Evolutionary conservation across 495 filamentous ascomycete genomes (phyloP).

Genomic region (Xylaria acuta): DNA sequence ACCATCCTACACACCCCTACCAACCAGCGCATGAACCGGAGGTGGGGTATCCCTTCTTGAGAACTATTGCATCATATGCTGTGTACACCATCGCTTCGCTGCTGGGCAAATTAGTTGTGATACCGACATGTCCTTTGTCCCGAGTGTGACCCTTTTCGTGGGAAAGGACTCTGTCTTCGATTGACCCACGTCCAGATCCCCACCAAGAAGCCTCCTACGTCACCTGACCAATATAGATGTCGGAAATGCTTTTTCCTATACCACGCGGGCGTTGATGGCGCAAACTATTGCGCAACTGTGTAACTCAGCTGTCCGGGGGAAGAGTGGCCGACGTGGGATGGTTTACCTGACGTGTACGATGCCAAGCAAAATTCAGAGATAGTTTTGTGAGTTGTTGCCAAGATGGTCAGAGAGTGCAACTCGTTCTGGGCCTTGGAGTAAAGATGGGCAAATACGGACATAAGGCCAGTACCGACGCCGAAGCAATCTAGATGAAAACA

Average conservation of each 20-base stretch:
- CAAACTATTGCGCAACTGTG: neutral
- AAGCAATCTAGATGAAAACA: constrained; percentile 8
- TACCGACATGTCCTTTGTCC: neutral
- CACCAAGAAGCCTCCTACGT: neutral
- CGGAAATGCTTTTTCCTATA: neutral
- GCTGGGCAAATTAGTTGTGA: constrained; percentile 15
- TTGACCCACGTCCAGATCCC: neutral
- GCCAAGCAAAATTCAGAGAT: neutral
- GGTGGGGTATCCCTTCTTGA: neutral
- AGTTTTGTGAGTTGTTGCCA: neutral
- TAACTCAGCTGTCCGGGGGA: neutral
- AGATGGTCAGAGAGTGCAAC: neutral
- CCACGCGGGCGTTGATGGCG: neutral
- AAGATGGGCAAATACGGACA: neutral
- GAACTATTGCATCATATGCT: neutral
- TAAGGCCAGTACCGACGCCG: neutral
- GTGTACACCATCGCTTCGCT: neutral
- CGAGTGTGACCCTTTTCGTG: neutral
- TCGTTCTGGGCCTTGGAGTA: neutral
- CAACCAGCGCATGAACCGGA: constrained; percentile 9
- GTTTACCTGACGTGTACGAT: neutral
- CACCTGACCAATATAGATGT: neutral
- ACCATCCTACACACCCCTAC: neutral
- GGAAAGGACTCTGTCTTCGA: neutral
- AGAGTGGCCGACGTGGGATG: too few species aligned